A percentile compares a stretch with the other conserved stretches of the same genome.
Evolutionary conservation across 2,329 filamentous ascomycete species (phyloP).

Genomic region (Alternaria brassicicola): DNA sequence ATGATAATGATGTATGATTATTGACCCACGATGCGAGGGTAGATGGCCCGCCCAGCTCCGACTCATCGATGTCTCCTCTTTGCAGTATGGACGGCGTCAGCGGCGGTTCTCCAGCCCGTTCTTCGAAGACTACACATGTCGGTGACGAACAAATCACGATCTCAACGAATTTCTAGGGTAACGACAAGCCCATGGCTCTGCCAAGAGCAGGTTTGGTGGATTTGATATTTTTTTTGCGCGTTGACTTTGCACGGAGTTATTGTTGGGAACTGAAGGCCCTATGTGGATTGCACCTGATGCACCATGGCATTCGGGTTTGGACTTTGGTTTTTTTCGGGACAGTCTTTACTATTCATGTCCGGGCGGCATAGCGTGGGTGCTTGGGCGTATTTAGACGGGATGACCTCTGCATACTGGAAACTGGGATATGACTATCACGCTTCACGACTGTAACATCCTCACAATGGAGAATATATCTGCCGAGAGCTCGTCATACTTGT

Average conservation of each 20-base stretch:
- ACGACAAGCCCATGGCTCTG: neutral
- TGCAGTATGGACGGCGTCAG: neutral
- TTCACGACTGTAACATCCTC: neutral
- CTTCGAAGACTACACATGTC: neutral
- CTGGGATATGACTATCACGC: neutral
- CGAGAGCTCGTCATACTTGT: neutral
- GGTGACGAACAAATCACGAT: neutral
- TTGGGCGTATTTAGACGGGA: conserved; percentile 10
- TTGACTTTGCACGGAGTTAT: neutral
- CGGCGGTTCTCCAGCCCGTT: neutral
- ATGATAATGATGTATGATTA: conserved; percentile 24
- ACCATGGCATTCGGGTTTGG: conserved; percentile 1
- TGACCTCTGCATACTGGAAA: neutral
- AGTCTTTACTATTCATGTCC: conserved; percentile 13
- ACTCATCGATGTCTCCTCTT: neutral
- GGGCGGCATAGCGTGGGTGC: conserved; percentile 30
- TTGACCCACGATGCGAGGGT: neutral
- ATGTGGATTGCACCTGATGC: neutral
- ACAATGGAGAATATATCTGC: neutral
- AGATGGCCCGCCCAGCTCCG: neutral
- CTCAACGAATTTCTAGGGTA: neutral
- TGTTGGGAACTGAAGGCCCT: neutral
- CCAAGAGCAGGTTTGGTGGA: neutral
- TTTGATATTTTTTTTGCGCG: neutral
- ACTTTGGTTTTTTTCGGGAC: neutral